Conservation (phyloP, 2,329 filamentous ascomycete species). For the Fusarium anthophilum region DNA sequence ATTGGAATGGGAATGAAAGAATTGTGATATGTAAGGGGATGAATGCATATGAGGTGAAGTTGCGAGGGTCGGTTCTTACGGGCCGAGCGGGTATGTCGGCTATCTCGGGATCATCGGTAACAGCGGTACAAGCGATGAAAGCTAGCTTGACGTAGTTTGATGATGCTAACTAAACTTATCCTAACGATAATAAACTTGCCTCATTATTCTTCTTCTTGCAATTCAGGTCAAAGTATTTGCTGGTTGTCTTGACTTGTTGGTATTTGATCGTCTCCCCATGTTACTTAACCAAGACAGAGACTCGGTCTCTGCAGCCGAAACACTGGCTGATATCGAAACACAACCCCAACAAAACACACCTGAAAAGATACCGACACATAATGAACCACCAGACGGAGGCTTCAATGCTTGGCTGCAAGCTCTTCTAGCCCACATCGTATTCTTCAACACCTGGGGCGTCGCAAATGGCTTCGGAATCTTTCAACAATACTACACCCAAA, state of each 20-base stretch:
- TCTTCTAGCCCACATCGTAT: slow-evolving; percentile 49
- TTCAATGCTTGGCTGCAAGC: slow-evolving; percentile 46
- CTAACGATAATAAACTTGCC: too few species aligned
- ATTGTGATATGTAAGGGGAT: background rate
- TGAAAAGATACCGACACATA: background rate
- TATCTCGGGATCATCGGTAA: background rate
- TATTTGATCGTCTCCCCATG: background rate
- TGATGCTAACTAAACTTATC: background rate
- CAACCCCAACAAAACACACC: background rate
- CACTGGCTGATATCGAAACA: slow-evolving; percentile 12
- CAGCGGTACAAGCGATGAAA: background rate
- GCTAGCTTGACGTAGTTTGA: background rate
- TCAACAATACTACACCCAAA: slow-evolving; percentile 55
- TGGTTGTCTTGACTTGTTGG: background rate
- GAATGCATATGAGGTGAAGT: background rate
- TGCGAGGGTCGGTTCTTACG: slow-evolving; percentile 15
- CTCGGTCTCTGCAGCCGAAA: background rate
- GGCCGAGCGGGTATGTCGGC: slow-evolving; percentile 27
- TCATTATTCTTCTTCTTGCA: fast-evolving
- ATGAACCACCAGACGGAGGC: slow-evolving; percentile 31
- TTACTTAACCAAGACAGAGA: background rate
- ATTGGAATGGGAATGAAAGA: background rate
- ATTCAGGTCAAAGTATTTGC: fast-evolving
- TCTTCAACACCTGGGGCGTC: slow-evolving; percentile 58
- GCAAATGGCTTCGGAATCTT: slow-evolving; percentile 58